These are phyloP conservation scores for Anaeromyces robustus DNA, from an alignment of 192 early-diverging fungal species.

Conservation along the genomic window DNA sequence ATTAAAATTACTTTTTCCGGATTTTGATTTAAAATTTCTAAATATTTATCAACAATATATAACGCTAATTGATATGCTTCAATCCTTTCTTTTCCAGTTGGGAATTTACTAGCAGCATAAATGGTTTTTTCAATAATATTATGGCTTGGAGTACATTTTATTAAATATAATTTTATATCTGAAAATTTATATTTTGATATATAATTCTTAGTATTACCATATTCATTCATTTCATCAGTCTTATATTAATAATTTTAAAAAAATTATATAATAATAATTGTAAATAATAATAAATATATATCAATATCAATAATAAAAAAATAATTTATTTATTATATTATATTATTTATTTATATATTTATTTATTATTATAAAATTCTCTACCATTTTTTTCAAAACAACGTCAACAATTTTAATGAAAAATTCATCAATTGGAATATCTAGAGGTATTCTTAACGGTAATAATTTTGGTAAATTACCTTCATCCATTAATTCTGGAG, in stretches of 20 bases:
- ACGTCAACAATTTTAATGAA: conserved; percentile 43
- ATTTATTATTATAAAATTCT: neutral
- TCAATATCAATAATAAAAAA: too few species aligned
- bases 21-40: neutral
- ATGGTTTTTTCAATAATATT: conserved; percentile 29
- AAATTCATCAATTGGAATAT: conserved; percentile 39
- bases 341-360: neutral
- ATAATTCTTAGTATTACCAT: neutral
- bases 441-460: conserved; percentile 31
- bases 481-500: conserved; percentile 26
- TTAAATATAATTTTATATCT: conserved; percentile 35
- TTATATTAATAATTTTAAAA: too few species aligned
- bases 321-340: too few species aligned
- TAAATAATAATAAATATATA: too few species aligned
- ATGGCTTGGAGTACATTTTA: conserved; percentile 28
- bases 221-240: neutral
- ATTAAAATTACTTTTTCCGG: neutral
- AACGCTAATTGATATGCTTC: conserved; percentile 37
- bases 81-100: conserved; percentile 42
- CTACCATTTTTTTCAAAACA: conserved; percentile 19
- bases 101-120: conserved; percentile 33
- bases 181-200: conserved; percentile 6
- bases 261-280: neutral
- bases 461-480: conserved; percentile 31
- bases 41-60: conserved; percentile 17